phyloP scores from a whole-genome alignment of 2,329 filamentous ascomycete species.

The Ophiostoma novo-ulmi region DNA sequence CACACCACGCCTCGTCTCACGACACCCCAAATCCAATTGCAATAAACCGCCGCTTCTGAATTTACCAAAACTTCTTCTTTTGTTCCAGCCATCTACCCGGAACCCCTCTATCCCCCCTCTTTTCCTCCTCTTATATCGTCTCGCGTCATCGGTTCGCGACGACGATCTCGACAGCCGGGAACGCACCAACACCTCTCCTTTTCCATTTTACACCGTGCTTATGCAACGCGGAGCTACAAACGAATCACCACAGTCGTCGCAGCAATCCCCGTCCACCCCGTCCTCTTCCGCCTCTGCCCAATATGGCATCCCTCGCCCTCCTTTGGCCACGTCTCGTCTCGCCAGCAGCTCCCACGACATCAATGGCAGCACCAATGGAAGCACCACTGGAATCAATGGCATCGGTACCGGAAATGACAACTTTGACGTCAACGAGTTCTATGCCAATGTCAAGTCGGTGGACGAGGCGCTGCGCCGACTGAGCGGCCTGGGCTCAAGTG shows the following conservation, averaged over 20 bases:
- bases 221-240: constrained; percentile 58
- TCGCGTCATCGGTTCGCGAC: constrained; percentile 18
- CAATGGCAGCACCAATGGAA: not conserved
- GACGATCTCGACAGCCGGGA: constrained; percentile 14
- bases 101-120: not conserved
- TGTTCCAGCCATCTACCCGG: not conserved
- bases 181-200: not conserved
- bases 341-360: not conserved
- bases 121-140: not conserved
- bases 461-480: constrained; percentile 50
- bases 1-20: not conserved
- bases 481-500: constrained; percentile 36
- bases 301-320: constrained; percentile 51
- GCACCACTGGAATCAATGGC: constrained; percentile 21
- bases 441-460: constrained; percentile 42
- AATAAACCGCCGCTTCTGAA: not conserved
- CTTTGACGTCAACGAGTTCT: constrained; percentile 28
- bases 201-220: constrained; percentile 42
- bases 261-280: constrained; percentile 33
- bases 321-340: not conserved
- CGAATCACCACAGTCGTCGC: constrained; percentile 33
- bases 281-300: constrained; percentile 39
- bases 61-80: not conserved
- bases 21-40: not conserved
- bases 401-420: constrained; percentile 23